These are phyloP conservation scores for Monosporozyma unispora DNA, from an alignment of 805 yeast species.

Conservation along the genomic window DNA sequence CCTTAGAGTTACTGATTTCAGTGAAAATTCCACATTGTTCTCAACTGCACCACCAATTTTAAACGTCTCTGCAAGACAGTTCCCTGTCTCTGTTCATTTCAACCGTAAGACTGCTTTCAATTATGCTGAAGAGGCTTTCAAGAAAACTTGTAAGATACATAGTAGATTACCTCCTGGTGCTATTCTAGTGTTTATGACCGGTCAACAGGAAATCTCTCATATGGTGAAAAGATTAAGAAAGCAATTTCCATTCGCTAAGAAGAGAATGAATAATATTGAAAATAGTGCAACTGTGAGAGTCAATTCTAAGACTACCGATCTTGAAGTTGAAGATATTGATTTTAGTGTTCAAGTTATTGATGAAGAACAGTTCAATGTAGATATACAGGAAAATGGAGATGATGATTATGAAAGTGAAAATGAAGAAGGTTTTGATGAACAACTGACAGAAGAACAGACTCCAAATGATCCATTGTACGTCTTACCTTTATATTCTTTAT, in stretches of 20 bases:
- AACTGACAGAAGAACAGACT: slow-evolving; percentile 59
- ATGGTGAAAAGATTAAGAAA: slow-evolving; percentile 61
- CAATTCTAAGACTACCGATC: slow-evolving; percentile 49
- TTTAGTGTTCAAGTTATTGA: slow-evolving; percentile 42
- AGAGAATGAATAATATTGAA: slow-evolving; percentile 19
- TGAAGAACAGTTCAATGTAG: slow-evolving; percentile 28
- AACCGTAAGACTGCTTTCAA: slow-evolving; percentile 68
- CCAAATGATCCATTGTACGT: slow-evolving; percentile 77
- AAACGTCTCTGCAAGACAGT: slow-evolving; percentile 87
- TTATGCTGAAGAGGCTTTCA: slow-evolving; percentile 78
- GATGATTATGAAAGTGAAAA: slow-evolving; percentile 39
- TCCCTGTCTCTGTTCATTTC: slow-evolving; percentile 87
- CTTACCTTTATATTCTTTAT: slow-evolving; percentile 80
- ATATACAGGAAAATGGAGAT: slow-evolving; percentile 29
- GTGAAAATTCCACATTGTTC: slow-evolving; percentile 70
- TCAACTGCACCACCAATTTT: slow-evolving; percentile 73
- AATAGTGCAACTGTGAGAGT: slow-evolving; percentile 40
- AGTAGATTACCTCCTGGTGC: slow-evolving; percentile 86
- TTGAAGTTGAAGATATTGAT: slow-evolving; percentile 86
- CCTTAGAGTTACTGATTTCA: slow-evolving; percentile 82
- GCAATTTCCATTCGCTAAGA: slow-evolving; percentile 50
- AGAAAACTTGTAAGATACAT: slow-evolving; percentile 82
- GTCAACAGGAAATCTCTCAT: slow-evolving; percentile 81
- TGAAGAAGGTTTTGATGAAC: slow-evolving; percentile 61
- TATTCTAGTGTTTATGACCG: slow-evolving; percentile 82